These are phyloP conservation scores for Microcyclosporella mali DNA, from an alignment of 2,329 filamentous ascomycete species.

Conservation along the genomic window DNA sequence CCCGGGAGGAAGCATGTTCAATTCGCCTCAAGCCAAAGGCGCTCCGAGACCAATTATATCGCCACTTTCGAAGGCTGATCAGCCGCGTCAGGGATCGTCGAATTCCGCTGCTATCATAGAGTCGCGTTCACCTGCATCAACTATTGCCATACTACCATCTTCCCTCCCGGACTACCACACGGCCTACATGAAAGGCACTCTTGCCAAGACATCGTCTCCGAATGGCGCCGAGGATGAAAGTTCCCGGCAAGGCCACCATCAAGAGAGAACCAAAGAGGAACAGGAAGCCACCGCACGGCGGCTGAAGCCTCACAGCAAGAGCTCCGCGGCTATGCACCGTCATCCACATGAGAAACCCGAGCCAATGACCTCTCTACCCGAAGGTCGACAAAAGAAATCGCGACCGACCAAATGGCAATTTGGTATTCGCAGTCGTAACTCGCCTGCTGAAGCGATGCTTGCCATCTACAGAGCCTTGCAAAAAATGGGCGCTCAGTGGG, in stretches of 20 bases:
- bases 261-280: constrained; percentile 51
- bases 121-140: constrained; percentile 53
- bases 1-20: constrained; percentile 6
- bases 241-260: constrained; percentile 38
- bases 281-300: constrained; percentile 74
- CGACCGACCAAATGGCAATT: constrained; percentile 95
- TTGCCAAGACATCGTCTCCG: constrained; percentile 31
- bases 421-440: constrained; percentile 88
- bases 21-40: constrained; percentile 1
- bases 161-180: constrained; percentile 86
- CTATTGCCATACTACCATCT: constrained; percentile 84
- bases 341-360: constrained; percentile 39
- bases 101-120: constrained; percentile 34
- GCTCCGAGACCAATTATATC: constrained; percentile 31
- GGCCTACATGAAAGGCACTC: constrained; percentile 72
- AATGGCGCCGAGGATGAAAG: constrained; percentile 24
- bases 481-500: constrained; percentile 85
- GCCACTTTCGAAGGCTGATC: constrained; percentile 29
- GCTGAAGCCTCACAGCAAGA: constrained; percentile 80
- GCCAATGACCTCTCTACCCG: constrained; percentile 51
- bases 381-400: constrained; percentile 51
- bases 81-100: constrained; percentile 39
- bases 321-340: constrained; percentile 25
- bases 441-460: constrained; percentile 86
- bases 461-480: constrained; percentile 90